Evolutionary conservation across 2,329 filamentous ascomycete genomes (phyloP), one percentile per base, ranked within the genome.

Genomic region (Monilinia laxa): DNA sequence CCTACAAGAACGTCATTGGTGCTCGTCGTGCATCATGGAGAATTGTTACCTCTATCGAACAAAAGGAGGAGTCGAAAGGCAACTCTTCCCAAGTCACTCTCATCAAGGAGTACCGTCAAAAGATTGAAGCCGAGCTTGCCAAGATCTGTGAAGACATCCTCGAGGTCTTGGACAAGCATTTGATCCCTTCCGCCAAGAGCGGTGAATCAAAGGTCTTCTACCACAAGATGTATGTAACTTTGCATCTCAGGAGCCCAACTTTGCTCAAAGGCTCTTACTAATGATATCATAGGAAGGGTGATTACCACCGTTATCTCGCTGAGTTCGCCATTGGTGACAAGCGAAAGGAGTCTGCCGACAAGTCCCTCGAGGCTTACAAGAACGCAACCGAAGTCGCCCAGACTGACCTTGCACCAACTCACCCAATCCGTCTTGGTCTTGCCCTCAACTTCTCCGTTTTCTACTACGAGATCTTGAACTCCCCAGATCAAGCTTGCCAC

Each of bases 171-270:
- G 93, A 97, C 83, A 82, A 94, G 83, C 91, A 94, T 84, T 85
- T 98, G 77, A 97, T 98, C 77, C 91, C 92, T 76, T 95, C 91
- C 76, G 94, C 94, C 75, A 90, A 95, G 85, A 92, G 88, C 77
- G 94, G 93, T 82, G 94, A 98, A 86, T 97, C 93, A 77, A 97
- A 97, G 89, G 94, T 98, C 76, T 98, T 98, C 85, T 97, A 97
- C 85, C 93, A 98, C 90, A 98, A 98, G 90, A 98, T 98, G 93
- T 96, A 81, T 74, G 87, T 79, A 68, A 68, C 66, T 51, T 57
- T 9, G 60, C 62, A 54, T 35, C 28, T 23, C 9, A 35, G n/a
- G 12, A 5, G 23, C n/a, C 3, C 10, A 25, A 47, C 14, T 18
- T 35, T 9, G 6, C 35, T 16, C 9, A 7, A 23, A 23, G 5